These are phyloP conservation scores for Irpex rosettiformis DNA, from an alignment of 1,284 basidiomycete species.

Conservation along the genomic window DNA sequence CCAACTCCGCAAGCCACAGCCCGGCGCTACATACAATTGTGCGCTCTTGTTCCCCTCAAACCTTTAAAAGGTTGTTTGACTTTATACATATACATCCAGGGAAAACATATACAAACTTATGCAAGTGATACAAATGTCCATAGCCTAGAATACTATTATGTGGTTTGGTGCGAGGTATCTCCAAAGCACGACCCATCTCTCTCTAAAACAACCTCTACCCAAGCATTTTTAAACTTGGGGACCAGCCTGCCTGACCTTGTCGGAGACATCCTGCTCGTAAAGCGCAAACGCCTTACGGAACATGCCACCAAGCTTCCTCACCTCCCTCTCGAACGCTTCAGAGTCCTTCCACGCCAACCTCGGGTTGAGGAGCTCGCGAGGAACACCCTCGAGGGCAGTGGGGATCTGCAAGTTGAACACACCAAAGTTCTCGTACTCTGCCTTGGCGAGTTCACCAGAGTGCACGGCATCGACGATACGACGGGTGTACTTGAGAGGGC, in stretches of 20 bases:
- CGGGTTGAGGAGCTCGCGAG: slow-evolving; percentile 87
- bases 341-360: slow-evolving; percentile 81
- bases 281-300: slow-evolving; percentile 90
- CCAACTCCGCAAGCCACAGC: too few species aligned
- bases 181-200: not conserved
- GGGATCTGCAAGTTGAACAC: slow-evolving; percentile 84
- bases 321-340: slow-evolving; percentile 82
- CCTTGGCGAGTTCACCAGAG: slow-evolving; percentile 85
- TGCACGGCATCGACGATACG: slow-evolving; percentile 97
- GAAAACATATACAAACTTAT: not conserved
- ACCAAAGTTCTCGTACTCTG: slow-evolving; percentile 83
- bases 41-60: too few species aligned
- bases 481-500: slow-evolving; percentile 94
- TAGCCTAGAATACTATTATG: not conserved
- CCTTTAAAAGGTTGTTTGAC: not conserved
- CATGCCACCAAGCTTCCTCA: slow-evolving; percentile 86
- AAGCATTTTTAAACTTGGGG: slow-evolving; percentile 37
- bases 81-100: not conserved
- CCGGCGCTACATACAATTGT: too few species aligned
- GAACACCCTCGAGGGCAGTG: slow-evolving; percentile 77
- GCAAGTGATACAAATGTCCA: not conserved
- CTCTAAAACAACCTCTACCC: not conserved
- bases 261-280: slow-evolving; percentile 82
- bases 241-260: slow-evolving; percentile 77
- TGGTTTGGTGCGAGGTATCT: not conserved